Evolutionary conservation across 2,329 filamentous ascomycete species (phyloP), one percentile per base, ranked within the genome.

Genomic region (Boeremia lycopersici): DNA sequence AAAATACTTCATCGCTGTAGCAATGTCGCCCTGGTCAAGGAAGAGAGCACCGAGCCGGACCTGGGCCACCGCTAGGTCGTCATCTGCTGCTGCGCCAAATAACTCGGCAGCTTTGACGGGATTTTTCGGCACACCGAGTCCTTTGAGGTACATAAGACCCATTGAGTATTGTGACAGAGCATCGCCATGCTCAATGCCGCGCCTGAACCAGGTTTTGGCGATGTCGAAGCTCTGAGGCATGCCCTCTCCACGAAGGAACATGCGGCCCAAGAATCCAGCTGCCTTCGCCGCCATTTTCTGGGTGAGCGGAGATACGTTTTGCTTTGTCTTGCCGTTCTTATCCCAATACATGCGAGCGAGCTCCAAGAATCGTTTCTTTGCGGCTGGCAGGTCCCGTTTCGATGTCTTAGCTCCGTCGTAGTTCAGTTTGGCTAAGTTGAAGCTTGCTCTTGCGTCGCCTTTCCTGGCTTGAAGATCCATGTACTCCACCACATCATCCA

Each of bases 401-500:
- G 96, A 79, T 0, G 86, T 87, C 50, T 89, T 83, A 51, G 91
- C 87, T 0, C 93, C 93, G 53, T 97, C 93, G 68, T 96, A 96
- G 72, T 96, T 90, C 58, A 96, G 84, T 61, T 91, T 87, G 3
- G 90, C 93, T 0, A 97, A 79, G 58, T 90, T 93, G 67, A 93
- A 92, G 0, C 91, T 93, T 0, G 93, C 91, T 71, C 90, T 92
- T 51, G 91, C 85, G 68, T 96, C 91, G 10, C 93, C 92, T 72
- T 96, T 96, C 56, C 93, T 86, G 6, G 91, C 91, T 82, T 96
- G 89, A 36, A 96, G 82, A 66, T 96, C 91, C 62, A 96, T 81
- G 65, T 96, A 99, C 72, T 99, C 95, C 55, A 99, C 86, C 13
- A 98, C 89, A 74, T 99, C 93, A 65, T 96, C 92, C 54, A 97